Conservation (phyloP, 169 alveolate genomes). For the Eimeria sp. region DNA sequence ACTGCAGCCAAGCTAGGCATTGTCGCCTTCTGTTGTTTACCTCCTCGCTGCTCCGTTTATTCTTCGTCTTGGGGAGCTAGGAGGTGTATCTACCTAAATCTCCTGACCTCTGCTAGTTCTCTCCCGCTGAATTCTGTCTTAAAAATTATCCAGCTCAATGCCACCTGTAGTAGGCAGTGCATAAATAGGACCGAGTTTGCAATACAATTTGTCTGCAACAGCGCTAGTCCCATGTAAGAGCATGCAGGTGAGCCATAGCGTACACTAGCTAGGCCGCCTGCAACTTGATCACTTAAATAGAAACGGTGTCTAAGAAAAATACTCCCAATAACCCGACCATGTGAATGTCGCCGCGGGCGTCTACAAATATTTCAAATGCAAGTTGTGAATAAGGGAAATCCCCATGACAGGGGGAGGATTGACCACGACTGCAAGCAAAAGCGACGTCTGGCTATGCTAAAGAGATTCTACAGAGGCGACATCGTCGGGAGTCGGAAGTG, state of each 20-base stretch:
- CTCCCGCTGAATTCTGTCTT: neutral
- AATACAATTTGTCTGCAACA: neutral
- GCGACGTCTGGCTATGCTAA: neutral
- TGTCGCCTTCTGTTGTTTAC: neutral
- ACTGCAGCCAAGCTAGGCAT: constrained; percentile 25
- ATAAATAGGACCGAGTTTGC: neutral
- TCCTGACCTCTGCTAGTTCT: neutral
- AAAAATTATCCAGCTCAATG: neutral
- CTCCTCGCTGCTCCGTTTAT: neutral
- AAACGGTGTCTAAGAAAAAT: neutral
- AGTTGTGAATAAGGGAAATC: neutral
- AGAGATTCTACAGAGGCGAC: neutral
- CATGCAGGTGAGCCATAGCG: neutral
- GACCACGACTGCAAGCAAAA: neutral
- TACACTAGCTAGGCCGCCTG: neutral
- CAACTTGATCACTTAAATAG: neutral
- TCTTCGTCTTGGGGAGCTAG: neutral
- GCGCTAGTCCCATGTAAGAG: neutral
- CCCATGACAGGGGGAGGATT: neutral
- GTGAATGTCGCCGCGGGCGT: neutral
- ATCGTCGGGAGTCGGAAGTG: neutral
- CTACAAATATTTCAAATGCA: neutral
- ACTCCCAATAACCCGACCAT: neutral
- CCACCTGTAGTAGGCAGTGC: neutral
- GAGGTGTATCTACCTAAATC: neutral